Evolutionary conservation across 2,329 filamentous ascomycete species (phyloP).

Genomic region (Microascus cirrosus): DNA sequence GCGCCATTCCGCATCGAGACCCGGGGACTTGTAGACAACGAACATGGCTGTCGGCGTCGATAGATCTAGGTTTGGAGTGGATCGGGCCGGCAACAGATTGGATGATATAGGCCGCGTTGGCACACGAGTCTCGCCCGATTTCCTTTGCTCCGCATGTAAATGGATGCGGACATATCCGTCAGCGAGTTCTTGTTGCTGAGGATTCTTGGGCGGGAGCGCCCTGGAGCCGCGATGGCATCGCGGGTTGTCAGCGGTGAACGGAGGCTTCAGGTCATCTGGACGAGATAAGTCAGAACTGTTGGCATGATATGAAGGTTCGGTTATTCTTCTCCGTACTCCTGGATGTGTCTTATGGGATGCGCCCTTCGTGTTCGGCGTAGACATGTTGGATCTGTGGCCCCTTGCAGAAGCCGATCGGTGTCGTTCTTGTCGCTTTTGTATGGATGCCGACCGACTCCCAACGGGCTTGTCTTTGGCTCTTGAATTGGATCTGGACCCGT

Average conservation of each 20-base stretch:
- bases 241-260: neutral
- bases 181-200: too few species aligned
- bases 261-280: neutral
- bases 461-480: neutral
- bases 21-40: neutral
- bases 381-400: neutral
- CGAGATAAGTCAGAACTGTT: neutral
- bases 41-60: neutral
- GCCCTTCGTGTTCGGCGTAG: neutral
- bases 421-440: too few species aligned
- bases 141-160: too few species aligned
- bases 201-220: neutral
- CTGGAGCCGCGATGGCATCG: neutral
- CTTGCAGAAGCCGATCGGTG: too few species aligned
- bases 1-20: too few species aligned
- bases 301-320: neutral
- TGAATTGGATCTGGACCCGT: constrained; percentile 3
- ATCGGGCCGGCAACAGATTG: too few species aligned
- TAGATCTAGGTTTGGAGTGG: neutral
- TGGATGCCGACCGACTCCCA: neutral
- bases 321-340: neutral
- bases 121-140: too few species aligned
- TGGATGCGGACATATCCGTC: too few species aligned
- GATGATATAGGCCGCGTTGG: too few species aligned
- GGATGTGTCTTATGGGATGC: neutral